phyloP scores from a whole-genome alignment of 2,329 filamentous ascomycete genomes.

The Chaetomiaceae sp. region DNA sequence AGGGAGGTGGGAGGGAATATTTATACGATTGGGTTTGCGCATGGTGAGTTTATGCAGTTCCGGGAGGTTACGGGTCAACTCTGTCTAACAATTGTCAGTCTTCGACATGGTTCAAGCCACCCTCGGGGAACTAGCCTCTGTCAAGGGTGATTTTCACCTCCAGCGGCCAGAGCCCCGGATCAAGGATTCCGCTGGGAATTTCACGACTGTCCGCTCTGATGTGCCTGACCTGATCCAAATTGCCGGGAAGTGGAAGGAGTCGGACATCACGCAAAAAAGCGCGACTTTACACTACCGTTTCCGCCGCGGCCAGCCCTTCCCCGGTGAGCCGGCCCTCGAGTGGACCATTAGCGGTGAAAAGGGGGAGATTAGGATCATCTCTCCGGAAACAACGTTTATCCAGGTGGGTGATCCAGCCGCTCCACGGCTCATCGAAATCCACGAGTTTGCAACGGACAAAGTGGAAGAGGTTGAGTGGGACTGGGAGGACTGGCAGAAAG shows the following conservation, averaged over 20 bases:
- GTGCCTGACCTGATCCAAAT: constrained; percentile 33
- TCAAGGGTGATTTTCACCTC: constrained; percentile 40
- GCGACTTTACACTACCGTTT: constrained; percentile 42
- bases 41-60: constrained; percentile 36
- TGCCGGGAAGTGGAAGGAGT: constrained; percentile 27
- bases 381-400: constrained; percentile 27
- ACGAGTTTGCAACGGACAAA: constrained; percentile 44
- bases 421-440: constrained; percentile 39
- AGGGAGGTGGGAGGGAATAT: constrained; percentile 44
- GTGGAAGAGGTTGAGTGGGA: constrained; percentile 41
- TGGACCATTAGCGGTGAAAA: constrained; percentile 51
- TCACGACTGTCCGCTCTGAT: constrained; percentile 21
- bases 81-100: no score
- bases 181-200: constrained; percentile 31
- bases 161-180: constrained; percentile 41
- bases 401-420: constrained; percentile 33
- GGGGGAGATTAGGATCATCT: constrained; percentile 44
- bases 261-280: constrained; percentile 25
- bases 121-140: constrained; percentile 38
- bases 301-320: constrained; percentile 47
- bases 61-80: no score
- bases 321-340: constrained; percentile 40
- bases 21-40: constrained; percentile 40
- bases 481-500: constrained; percentile 45
- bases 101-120: constrained; percentile 44